Percentiles rank a stretch among this genome's conserved stretches.
phyloP scores from a whole-genome alignment of 2,329 filamentous ascomycete genomes.

The Arachnopeziza araneosa region DNA sequence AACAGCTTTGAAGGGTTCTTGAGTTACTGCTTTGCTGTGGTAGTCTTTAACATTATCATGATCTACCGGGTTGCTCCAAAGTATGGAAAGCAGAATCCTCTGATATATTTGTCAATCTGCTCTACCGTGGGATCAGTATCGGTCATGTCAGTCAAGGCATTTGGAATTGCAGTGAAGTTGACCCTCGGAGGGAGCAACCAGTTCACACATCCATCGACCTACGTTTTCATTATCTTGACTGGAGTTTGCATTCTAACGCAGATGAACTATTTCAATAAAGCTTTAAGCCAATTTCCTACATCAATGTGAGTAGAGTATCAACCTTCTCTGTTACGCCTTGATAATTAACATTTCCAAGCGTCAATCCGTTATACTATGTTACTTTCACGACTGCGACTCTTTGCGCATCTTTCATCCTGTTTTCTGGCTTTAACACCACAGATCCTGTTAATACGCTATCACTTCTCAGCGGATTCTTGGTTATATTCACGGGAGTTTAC shows the following conservation, averaged over 20 bases:
- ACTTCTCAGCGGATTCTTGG: conserved; percentile 84
- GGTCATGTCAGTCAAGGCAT: conserved; percentile 98
- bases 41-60: conserved; percentile 84
- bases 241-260: conserved; percentile 92
- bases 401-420: conserved; percentile 91
- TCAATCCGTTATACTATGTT: conserved; percentile 84
- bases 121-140: conserved; percentile 95
- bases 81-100: conserved; percentile 90
- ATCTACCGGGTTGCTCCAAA: conserved; percentile 89
- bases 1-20: conserved; percentile 64
- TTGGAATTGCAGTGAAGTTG: conserved; percentile 94
- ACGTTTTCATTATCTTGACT: conserved; percentile 93
- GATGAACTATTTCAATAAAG: conserved; percentile 99
- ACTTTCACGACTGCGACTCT: conserved; percentile 95
- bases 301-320: conserved; percentile 67
- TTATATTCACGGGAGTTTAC: conserved; percentile 94
- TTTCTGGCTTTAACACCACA: conserved; percentile 92
- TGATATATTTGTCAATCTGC: conserved; percentile 96
- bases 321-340: not conserved
- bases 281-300: conserved; percentile 90
- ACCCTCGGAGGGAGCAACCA: conserved; percentile 92
- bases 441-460: conserved; percentile 89
- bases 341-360: conserved; percentile 37
- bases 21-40: conserved; percentile 74
- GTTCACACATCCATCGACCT: conserved; percentile 90